These are phyloP conservation scores for Hypoxylon sp. DNA, from an alignment of 2,329 filamentous ascomycete species.

Conservation along the genomic window DNA sequence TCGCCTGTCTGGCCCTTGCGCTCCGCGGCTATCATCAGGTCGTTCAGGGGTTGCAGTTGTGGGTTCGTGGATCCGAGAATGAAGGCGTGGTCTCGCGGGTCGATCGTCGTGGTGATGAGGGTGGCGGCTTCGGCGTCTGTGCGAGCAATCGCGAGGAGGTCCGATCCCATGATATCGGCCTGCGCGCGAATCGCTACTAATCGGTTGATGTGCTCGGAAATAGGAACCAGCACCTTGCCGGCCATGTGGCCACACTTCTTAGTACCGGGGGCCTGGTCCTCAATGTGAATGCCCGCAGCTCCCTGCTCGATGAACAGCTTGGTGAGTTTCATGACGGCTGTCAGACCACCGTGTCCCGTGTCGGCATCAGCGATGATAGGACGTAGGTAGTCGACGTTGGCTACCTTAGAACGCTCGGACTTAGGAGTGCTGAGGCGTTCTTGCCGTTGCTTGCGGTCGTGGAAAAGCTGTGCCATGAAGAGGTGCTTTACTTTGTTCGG, in stretches of 20 bases:
- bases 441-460: constrained; percentile 98
- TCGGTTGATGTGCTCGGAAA: constrained; percentile 98
- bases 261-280: constrained; percentile 97
- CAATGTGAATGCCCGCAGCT: constrained; percentile 97
- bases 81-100: constrained; percentile 94
- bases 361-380: constrained; percentile 98
- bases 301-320: constrained; percentile 98
- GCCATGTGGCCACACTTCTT: constrained; percentile 99
- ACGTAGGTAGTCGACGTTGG: constrained; percentile 92
- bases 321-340: constrained; percentile 99
- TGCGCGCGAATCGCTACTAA: constrained; percentile 96
- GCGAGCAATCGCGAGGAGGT: constrained; percentile 91
- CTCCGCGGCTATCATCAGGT: constrained; percentile 92
- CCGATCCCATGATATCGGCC: constrained; percentile 96
- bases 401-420: constrained; percentile 77
- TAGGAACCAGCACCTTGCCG: constrained; percentile 96
- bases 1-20: constrained; percentile 82
- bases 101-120: constrained; percentile 95
- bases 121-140: constrained; percentile 98
- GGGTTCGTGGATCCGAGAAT: constrained; percentile 92
- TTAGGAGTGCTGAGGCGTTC: constrained; percentile 87
- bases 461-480: constrained; percentile 99
- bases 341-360: constrained; percentile 95
- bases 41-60: constrained; percentile 84
- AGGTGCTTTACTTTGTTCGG: constrained; percentile 98